These are phyloP conservation scores for Aspergillus neotritici DNA, from an alignment of 2,329 filamentous ascomycete genomes.

Conservation along the genomic window DNA sequence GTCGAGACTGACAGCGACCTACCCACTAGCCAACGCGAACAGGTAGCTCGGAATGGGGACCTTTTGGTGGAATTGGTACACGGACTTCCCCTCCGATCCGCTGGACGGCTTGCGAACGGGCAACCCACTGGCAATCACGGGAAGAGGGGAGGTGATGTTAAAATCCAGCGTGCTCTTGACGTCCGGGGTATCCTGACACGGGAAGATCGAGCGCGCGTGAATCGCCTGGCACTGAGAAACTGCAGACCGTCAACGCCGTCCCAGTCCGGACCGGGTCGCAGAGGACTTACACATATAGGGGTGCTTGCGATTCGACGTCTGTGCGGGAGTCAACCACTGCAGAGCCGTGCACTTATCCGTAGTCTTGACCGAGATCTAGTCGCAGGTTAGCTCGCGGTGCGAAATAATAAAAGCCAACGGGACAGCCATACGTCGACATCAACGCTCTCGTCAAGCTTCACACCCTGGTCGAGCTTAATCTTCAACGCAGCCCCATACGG, in stretches of 20 bases:
- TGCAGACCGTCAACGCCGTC: constrained; percentile 13
- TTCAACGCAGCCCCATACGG: constrained; percentile 56
- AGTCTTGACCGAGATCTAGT: constrained; percentile 65
- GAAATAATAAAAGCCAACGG: background rate
- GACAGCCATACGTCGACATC: constrained; percentile 42
- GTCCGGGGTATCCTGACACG: constrained; percentile 95
- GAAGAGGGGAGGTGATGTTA: constrained; percentile 76
- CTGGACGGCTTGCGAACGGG: constrained; percentile 47
- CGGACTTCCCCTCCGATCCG: constrained; percentile 46
- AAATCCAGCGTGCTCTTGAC: constrained; percentile 95
- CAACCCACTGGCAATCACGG: constrained; percentile 87
- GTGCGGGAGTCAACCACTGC: constrained; percentile 89
- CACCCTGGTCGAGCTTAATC: constrained; percentile 44
- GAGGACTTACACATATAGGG: constrained; percentile 76
- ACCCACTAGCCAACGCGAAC: constrained; percentile 74
- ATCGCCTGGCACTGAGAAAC: constrained; percentile 96
- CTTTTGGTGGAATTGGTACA: constrained; percentile 83
- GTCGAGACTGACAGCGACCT: constrained; percentile 9
- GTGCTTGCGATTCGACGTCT: constrained; percentile 92
- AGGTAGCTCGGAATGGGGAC: constrained; percentile 93
- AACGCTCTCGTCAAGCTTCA: constrained; percentile 44
- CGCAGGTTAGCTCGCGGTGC: constrained; percentile 1
- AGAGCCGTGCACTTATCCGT: constrained; percentile 85
- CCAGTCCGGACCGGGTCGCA: background rate
- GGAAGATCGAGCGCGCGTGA: constrained; percentile 87